Base-by-base conservation (phyloP, 169 alveolate genomes). In the Eimeria maxima region DNA sequence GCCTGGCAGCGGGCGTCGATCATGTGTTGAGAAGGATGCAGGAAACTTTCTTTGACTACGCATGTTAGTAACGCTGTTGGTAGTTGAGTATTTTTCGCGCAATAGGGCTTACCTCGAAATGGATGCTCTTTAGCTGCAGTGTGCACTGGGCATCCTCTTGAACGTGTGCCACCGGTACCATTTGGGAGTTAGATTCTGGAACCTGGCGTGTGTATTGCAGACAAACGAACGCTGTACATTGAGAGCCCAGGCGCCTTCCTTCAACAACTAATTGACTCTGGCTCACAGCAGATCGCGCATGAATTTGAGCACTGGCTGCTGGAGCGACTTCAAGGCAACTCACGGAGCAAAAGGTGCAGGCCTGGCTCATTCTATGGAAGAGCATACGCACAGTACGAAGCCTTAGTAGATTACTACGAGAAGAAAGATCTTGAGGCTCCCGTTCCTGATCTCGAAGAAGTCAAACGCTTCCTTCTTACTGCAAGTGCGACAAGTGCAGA, bases 171-270 rank as follows among this genome's bases (percentile, higher is more conserved):
- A 7, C 13, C 6, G 50, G 5, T 18, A 16, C 44, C 22, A 80
- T 24, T 14, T 29, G 60, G 22, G 3, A 27, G 10, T 24, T 3
- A 29, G 92, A 16, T 33, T 65, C 78, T 84, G 92, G 47, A 24
- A 4, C 4, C 11, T 33, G 45, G 38, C 16, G 65, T 29, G 13
- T n/a, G 65, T 18, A 44, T 16, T 83, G 50, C 93, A 87, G 93
- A 87, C 81, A 87, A 38, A 6, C 78, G 71, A 42, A 87, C 83
- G 65, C 80, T 87, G n/a, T 87, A 60, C 81, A 57, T 87, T 63
- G 93, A 87, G 71, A 87, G 93, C 93, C 93, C 93, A 60, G 93
- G 93, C 33, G 81, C 93, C 65, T 87, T 87, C 60, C 81, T 87
- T 47, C 93, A 87, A 29, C 80, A 60, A 3, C 60, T 87, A 24